Conservation (phyloP, 2,329 filamentous ascomycete genomes). For the Penicillium sp. region DNA sequence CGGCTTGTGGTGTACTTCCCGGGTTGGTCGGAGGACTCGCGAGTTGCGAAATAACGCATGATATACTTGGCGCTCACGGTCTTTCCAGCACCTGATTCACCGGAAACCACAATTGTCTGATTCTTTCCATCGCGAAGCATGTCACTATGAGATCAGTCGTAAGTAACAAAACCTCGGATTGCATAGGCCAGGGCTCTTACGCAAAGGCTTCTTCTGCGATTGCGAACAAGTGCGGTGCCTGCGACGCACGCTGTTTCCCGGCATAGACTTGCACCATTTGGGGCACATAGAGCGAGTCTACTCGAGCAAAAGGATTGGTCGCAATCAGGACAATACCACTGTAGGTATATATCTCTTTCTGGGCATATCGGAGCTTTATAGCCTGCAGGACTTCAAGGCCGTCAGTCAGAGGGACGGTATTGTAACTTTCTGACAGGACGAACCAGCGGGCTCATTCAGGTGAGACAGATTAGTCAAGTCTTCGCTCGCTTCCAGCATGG, state of each 20-base stretch:
- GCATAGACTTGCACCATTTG: conserved; percentile 99
- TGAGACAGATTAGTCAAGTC: conserved; percentile 96
- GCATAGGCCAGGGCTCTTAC: conserved; percentile 51
- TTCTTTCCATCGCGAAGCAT: conserved; percentile 96
- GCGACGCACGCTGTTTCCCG: conserved; percentile 91
- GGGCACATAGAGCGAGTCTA: conserved; percentile 96
- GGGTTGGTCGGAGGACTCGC: conserved; percentile 87
- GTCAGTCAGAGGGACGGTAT: conserved; percentile 20
- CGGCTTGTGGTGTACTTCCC: conserved; percentile 72
- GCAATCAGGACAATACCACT: conserved; percentile 98
- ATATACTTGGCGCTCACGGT: conserved; percentile 99
- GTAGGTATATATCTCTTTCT: conserved; percentile 99
- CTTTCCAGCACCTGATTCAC: conserved; percentile 97
- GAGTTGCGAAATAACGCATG: conserved; percentile 98
- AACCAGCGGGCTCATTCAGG: conserved; percentile 96
- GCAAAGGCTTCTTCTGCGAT: conserved; percentile 99
- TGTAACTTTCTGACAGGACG: conserved; percentile 25
- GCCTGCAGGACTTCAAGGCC: conserved; percentile 76
- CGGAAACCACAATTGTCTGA: conserved; percentile 98
- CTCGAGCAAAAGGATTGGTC: conserved; percentile 94
- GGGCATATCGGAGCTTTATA: conserved; percentile 91
- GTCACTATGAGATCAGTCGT: conserved; percentile 61
- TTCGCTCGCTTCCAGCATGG: conserved; percentile 97
- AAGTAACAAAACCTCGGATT: conserved; percentile 38
- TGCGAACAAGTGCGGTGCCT: conserved; percentile 95